Conservation (phyloP, 805 yeast genomes). For the Starmerella apis region DNA sequence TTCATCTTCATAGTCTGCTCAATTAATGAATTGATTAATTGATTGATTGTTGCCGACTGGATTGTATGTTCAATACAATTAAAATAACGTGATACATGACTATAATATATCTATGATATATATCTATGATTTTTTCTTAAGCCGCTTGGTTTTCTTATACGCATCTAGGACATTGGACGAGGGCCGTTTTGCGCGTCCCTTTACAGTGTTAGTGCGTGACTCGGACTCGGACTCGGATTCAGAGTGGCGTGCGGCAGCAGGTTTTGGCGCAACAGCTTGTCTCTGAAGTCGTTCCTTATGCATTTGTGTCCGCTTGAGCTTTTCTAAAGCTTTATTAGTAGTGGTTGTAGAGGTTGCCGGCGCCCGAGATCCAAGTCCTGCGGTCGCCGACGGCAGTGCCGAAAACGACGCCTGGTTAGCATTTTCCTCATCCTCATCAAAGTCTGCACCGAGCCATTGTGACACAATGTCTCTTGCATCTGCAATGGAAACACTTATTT, state of each 20-base stretch:
- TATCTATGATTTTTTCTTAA: conserved; percentile 5
- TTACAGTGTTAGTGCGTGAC: conserved; percentile 10
- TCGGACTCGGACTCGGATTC: conserved; percentile 16
- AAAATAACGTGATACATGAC: no score
- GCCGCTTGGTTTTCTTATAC: conserved; percentile 16
- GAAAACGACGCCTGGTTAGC: conserved; percentile 2
- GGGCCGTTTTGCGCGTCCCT: not conserved
- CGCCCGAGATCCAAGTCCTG: conserved; percentile 17
- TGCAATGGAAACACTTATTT: conserved; percentile 17
- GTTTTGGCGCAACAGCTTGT: not conserved
- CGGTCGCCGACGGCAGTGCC: conserved; percentile 8
- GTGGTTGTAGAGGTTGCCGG: not conserved
- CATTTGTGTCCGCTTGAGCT: conserved; percentile 3
- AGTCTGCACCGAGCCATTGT: conserved; percentile 20
- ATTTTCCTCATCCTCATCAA: conserved; percentile 9
- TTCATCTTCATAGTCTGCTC: conserved; percentile 10
- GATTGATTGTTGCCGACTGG: no score
- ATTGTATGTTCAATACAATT: no score
- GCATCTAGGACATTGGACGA: conserved; percentile 16
- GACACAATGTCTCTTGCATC: conserved; percentile 22
- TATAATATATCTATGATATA: not conserved
- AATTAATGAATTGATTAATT: conserved; percentile 2
- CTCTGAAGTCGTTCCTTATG: not conserved
- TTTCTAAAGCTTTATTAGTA: conserved; percentile 10
- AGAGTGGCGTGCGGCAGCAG: not conserved